phyloP scores from a whole-genome alignment of 352 stramenopile genomes.

The Globisporangium spiculum region DNA sequence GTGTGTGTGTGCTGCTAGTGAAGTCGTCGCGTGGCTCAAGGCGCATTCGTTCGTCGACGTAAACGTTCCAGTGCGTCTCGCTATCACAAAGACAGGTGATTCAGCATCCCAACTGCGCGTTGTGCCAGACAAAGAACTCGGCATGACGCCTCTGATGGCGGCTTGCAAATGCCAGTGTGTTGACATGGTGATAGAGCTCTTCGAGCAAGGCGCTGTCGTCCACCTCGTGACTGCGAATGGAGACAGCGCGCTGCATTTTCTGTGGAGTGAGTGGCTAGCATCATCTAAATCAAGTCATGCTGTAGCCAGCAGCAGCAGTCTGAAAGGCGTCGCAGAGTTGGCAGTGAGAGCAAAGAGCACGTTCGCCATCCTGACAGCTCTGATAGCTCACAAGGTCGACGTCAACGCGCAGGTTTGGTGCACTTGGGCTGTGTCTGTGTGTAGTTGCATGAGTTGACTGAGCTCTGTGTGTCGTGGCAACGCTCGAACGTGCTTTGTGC shows the following conservation, averaged over 20 bases:
- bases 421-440: not conserved
- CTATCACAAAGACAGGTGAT: not conserved
- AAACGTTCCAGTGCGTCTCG: slow-evolving; percentile 46
- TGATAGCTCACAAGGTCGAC: slow-evolving; percentile 33
- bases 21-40: slow-evolving; percentile 59
- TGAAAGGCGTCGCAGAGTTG: slow-evolving; percentile 32
- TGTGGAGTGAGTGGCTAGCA: slow-evolving; percentile 47
- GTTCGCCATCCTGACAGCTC: slow-evolving; percentile 32
- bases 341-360: slow-evolving; percentile 35
- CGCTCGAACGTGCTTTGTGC: not conserved
- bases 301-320: not conserved
- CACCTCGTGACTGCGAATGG: slow-evolving; percentile 60
- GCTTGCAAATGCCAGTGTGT: slow-evolving; percentile 50
- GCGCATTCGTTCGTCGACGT: slow-evolving; percentile 63
- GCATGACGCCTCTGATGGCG: slow-evolving; percentile 66
- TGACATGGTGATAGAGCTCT: slow-evolving; percentile 42
- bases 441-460: not conserved
- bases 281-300: slow-evolving; percentile 9
- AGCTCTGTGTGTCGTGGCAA: not conserved
- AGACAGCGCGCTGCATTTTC: slow-evolving; percentile 63
- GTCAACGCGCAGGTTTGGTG: slow-evolving; percentile 53
- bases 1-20: slow-evolving; percentile 25
- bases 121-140: slow-evolving; percentile 29
- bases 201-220: slow-evolving; percentile 48
- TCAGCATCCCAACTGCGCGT: slow-evolving; percentile 3